Base-by-base conservation (phyloP, 2,329 filamentous ascomycete genomes). In the Didymosphaeria variabile region DNA sequence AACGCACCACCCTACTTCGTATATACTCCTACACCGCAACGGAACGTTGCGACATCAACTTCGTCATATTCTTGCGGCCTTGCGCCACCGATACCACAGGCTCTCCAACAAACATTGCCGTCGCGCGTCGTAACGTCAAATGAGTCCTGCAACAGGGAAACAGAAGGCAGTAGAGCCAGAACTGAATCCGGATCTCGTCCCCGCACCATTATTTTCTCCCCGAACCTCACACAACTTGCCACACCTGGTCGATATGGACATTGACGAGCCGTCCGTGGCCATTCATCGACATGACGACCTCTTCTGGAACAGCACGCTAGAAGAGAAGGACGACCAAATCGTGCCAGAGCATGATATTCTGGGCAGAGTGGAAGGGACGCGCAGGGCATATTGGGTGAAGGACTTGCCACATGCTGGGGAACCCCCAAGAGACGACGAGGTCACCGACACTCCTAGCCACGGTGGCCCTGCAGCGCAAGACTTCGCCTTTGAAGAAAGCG, bases 291-390 rank as follows among this genome's bases (percentile, higher is more conserved):
- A 38, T 29, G 53, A 60, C 38, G 29, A 36, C 12, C 12, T 53
- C 12, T 57, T 29, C 29, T 60, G 58, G 58, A 60, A 60, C 23
- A 57, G 58, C 32, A 38, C 29, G 19, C 46, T 60, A 4, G 55
- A 58, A 57, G 46, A 55, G 38, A 40, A 5, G 8, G 29, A 42
- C 15, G 31, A 42, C 6, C 21, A 21, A 8, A 2, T 5, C 4
- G 50, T 38, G 1, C 42, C 42, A 17, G 26, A 17, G 29, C 17
- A 26, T 3, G 53, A 55, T 31, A 19, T n/a, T 15, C 31, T 55
- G 13, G 40, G 42, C 3, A 47, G 19, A 3, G 53, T 26, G 12
- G 5, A 23, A 5, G 51, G 44, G 23, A 38, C 29, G 5, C 42
- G 21, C 3, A 38, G 44, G 19, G 19, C 15, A 5, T 31, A 51